Conservation (phyloP, 257 asterid genomes). For the Leptodermis oblonga region DNA sequence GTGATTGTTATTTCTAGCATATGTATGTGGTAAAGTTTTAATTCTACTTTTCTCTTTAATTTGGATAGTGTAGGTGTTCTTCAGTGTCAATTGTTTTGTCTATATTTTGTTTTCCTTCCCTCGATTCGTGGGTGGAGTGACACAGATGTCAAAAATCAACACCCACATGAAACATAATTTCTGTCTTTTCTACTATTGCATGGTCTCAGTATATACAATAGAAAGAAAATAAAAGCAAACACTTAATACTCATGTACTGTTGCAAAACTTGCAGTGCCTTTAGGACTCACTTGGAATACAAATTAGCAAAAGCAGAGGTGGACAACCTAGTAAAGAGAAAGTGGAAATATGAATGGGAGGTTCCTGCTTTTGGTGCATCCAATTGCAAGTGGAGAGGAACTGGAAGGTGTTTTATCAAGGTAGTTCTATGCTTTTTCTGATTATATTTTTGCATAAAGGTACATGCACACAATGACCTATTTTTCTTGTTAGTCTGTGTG, state of each 20-base stretch:
- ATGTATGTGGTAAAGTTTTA: neutral
- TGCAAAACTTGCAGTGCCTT: conserved; percentile 51
- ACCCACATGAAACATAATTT: neutral
- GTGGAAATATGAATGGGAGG: conserved; percentile 76
- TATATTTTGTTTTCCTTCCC: neutral
- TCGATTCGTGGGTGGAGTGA: neutral
- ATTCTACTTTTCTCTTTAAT: neutral
- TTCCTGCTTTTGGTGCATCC: conserved; percentile 54
- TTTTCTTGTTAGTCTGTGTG: neutral
- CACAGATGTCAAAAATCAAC: neutral
- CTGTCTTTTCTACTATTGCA: neutral
- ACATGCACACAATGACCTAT: neutral
- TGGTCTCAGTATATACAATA: neutral
- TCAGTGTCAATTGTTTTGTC: neutral
- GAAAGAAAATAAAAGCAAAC: neutral
- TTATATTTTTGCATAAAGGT: neutral
- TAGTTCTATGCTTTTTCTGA: conserved; percentile 18
- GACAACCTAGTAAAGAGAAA: conserved; percentile 43
- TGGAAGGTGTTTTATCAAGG: conserved; percentile 63
- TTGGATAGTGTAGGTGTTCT: neutral
- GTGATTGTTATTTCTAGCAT: neutral
- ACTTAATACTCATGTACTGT: neutral
- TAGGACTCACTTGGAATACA: conserved; percentile 57
- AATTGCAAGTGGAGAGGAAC: conserved; percentile 89
- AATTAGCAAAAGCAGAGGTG: conserved; percentile 47